Evolutionary conservation across 805 yeast species (phyloP).

Genomic region (Metschnikowia kofuensis): DNA sequence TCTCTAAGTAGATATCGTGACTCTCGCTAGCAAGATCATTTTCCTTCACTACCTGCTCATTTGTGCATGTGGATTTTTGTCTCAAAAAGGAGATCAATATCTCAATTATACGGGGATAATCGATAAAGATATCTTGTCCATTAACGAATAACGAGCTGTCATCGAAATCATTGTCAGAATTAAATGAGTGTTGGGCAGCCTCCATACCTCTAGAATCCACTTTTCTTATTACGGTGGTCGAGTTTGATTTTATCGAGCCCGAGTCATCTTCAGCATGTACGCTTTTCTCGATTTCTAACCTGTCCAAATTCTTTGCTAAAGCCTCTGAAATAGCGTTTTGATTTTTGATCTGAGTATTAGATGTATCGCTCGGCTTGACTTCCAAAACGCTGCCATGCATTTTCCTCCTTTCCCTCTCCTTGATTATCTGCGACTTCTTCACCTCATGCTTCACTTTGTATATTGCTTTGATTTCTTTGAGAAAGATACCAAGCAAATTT

Average conservation of each 20-base stretch:
- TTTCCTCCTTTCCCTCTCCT: slow-evolving; percentile 14
- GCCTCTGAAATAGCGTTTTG: neutral
- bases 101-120: slow-evolving; percentile 75
- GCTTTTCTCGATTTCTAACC: neutral
- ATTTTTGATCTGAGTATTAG: neutral
- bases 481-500: slow-evolving; percentile 65
- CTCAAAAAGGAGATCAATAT: slow-evolving; percentile 76
- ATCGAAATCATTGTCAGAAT: slow-evolving; percentile 15
- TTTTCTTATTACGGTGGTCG: slow-evolving; percentile 24
- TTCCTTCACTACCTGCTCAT: slow-evolving; percentile 13
- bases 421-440: slow-evolving; percentile 24
- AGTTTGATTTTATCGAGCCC: slow-evolving; percentile 25
- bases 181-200: slow-evolving; percentile 1
- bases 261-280: slow-evolving; percentile 1
- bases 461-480: slow-evolving; percentile 79
- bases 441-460: slow-evolving; percentile 61
- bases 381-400: neutral
- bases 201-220: neutral
- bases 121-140: slow-evolving; percentile 75
- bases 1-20: slow-evolving; percentile 47
- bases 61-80: slow-evolving; percentile 20
- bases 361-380: neutral
- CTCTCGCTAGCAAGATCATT: slow-evolving; percentile 33
- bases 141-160: slow-evolving; percentile 30
- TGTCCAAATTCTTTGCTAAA: neutral